Percentiles rank a stretch among this genome's conserved stretches.
Evolutionary conservation across 1,284 basidiomycete species (phyloP).

Genomic region (Naganishia cerealis): DNA sequence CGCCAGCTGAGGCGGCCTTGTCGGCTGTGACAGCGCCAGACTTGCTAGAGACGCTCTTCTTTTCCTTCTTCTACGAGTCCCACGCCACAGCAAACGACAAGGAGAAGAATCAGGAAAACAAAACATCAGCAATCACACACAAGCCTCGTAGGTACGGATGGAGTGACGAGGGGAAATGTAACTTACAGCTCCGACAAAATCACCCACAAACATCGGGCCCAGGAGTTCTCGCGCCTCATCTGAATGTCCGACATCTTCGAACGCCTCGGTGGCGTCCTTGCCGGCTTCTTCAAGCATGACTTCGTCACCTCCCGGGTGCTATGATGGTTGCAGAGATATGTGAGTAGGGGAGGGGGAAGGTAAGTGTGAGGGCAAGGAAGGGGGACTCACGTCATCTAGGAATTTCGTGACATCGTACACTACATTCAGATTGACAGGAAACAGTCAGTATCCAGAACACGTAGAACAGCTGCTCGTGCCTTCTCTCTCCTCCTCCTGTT

Average conservation of each 20-base stretch:
- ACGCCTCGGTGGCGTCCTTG: constrained; percentile 94
- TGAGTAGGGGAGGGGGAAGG: constrained; percentile 2
- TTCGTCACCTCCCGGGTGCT: constrained; percentile 98
- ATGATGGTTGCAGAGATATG: constrained; percentile 33
- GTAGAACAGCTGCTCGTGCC: too few relatives aligned
- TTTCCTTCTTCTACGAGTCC: constrained; percentile 31
- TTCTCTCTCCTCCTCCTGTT: too few relatives aligned
- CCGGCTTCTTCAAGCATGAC: constrained; percentile 89
- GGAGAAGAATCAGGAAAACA: background rate
- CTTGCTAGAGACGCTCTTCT: constrained; percentile 23
- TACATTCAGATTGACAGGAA: constrained; percentile 45
- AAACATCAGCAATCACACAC: background rate
- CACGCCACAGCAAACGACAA: background rate
- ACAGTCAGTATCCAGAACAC: too few relatives aligned
- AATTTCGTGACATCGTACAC: constrained; percentile 95
- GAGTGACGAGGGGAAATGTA: too few relatives aligned
- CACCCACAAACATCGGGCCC: constrained; percentile 71
- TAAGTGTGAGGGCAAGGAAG: background rate
- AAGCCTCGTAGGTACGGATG: background rate
- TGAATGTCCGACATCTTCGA: constrained; percentile 98
- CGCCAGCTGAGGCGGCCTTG: constrained; percentile 36
- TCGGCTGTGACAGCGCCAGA: constrained; percentile 35
- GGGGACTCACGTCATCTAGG: constrained; percentile 79
- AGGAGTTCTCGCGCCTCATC: constrained; percentile 94
- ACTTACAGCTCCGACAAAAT: constrained; percentile 66